Conservation (phyloP, 1,284 basidiomycete genomes). For the Dichomitus squalens region DNA sequence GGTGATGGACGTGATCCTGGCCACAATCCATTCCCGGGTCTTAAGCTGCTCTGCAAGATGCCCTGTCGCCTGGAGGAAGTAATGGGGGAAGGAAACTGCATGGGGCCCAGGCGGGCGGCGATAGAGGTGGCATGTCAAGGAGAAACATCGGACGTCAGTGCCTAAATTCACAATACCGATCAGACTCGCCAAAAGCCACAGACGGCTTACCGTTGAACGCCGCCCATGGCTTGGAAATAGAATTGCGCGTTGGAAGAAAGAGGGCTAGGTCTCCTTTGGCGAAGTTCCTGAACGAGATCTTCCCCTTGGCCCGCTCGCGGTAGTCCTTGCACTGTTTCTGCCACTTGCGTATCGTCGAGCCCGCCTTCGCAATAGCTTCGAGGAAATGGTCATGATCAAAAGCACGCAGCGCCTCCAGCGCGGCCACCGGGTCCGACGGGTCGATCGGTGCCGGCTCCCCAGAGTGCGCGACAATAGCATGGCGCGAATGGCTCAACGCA, state of each 20-base stretch:
- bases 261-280: conserved; percentile 91
- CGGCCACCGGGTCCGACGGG: conserved; percentile 66
- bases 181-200: conserved; percentile 16
- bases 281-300: conserved; percentile 94
- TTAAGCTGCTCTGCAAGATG: conserved; percentile 85
- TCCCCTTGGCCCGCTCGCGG: conserved; percentile 88
- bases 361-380: conserved; percentile 79
- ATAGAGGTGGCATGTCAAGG: conserved; percentile 22
- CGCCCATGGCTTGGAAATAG: conserved; percentile 93
- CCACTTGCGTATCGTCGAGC: conserved; percentile 91
- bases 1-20: conserved; percentile 86
- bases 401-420: conserved; percentile 66
- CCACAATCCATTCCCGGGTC: conserved; percentile 92
- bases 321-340: conserved; percentile 96
- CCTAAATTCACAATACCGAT: conserved; percentile 12
- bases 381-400: conserved; percentile 86
- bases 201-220: conserved; percentile 82
- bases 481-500: conserved; percentile 48
- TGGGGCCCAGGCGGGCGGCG: background rate
- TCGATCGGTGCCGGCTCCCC: conserved; percentile 76
- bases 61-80: conserved; percentile 89
- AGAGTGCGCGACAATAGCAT: conserved; percentile 50
- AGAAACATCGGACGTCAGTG: conserved; percentile 41
- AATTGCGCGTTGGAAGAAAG: conserved; percentile 94
- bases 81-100: conserved; percentile 92